Evolutionary conservation across 1,284 basidiomycete species (phyloP).

Genomic region (Anthracocystis setariae): DNA sequence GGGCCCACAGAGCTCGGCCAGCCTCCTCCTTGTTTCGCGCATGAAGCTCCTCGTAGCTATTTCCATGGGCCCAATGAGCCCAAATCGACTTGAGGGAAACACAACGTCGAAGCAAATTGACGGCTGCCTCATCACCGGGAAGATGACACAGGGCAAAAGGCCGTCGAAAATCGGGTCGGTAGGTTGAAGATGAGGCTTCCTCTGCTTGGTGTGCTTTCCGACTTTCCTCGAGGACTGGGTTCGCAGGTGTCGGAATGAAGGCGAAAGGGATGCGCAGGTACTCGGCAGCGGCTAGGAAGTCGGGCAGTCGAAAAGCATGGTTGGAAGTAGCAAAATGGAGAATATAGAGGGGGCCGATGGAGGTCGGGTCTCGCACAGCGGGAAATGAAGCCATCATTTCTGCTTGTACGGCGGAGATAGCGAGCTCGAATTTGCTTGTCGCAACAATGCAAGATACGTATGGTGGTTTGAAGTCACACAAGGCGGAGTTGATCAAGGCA

Average conservation of each 20-base stretch:
- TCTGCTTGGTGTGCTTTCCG: slow-evolving; percentile 24
- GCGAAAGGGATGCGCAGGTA: slow-evolving; percentile 55
- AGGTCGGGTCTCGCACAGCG: slow-evolving; percentile 28
- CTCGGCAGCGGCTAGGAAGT: slow-evolving; percentile 56
- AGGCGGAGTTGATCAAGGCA: background rate
- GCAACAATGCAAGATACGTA: background rate
- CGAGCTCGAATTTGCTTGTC: background rate
- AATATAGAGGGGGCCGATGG: slow-evolving; percentile 58
- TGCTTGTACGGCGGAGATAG: background rate
- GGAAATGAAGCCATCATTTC: slow-evolving; percentile 32
- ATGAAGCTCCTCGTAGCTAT: slow-evolving; percentile 58
- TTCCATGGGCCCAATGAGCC: slow-evolving; percentile 65
- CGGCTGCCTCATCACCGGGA: slow-evolving; percentile 73
- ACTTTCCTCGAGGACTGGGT: slow-evolving; percentile 31
- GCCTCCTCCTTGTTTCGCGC: slow-evolving; percentile 40
- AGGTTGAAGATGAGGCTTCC: slow-evolving; percentile 29
- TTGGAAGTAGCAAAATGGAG: slow-evolving; percentile 60
- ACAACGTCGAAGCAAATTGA: slow-evolving; percentile 79
- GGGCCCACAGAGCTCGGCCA: slow-evolving; percentile 22
- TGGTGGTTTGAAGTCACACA: background rate
- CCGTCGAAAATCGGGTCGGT: slow-evolving; percentile 44
- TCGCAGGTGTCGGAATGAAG: slow-evolving; percentile 54
- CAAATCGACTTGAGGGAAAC: slow-evolving; percentile 80
- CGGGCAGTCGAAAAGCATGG: slow-evolving; percentile 57
- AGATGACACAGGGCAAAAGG: slow-evolving; percentile 56